Conservation (phyloP, 495 filamentous ascomycete genomes). For the Penicillium pulvis region DNA sequence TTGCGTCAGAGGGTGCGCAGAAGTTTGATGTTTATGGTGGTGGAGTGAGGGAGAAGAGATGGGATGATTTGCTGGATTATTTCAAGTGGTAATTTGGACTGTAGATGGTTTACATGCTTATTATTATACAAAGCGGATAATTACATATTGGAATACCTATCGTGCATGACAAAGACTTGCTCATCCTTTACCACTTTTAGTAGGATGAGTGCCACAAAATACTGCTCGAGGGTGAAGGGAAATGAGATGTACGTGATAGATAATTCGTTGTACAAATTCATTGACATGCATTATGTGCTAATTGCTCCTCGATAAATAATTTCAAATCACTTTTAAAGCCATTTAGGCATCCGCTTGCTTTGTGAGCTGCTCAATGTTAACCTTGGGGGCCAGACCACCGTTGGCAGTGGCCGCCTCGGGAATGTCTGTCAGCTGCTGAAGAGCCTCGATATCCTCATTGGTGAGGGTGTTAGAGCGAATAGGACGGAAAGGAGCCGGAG, state of each 20-base stretch:
- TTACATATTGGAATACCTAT: not conserved
- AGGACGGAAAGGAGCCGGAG: slow-evolving; percentile 51
- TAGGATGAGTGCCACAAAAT: no score
- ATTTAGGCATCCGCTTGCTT: slow-evolving; percentile 38
- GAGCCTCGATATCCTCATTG: slow-evolving; percentile 47
- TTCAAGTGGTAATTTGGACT: not conserved
- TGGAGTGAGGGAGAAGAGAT: slow-evolving; percentile 13
- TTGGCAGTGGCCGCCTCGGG: slow-evolving; percentile 23
- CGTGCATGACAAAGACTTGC: no score
- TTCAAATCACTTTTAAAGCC: slow-evolving; percentile 20
- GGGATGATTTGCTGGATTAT: slow-evolving; percentile 15
- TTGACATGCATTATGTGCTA: slow-evolving; percentile 29
- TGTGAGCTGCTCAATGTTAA: slow-evolving; percentile 41
- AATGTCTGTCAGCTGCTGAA: slow-evolving; percentile 38
- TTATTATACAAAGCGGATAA: not conserved
- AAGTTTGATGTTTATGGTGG: slow-evolving; percentile 27
- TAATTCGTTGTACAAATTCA: not conserved
- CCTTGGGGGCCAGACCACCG: slow-evolving; percentile 29
- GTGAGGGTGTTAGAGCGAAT: slow-evolving; percentile 49
- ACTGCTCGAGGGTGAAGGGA: not conserved
- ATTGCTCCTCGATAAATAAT: slow-evolving; percentile 6
- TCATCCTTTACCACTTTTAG: no score
- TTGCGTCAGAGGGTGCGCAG: slow-evolving; percentile 61
- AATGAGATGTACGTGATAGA: not conserved
- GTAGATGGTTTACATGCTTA: not conserved